These are phyloP conservation scores for Vaccinium corymbosum DNA, from an alignment of 148 eudicot genomes.

Conservation along the genomic window DNA sequence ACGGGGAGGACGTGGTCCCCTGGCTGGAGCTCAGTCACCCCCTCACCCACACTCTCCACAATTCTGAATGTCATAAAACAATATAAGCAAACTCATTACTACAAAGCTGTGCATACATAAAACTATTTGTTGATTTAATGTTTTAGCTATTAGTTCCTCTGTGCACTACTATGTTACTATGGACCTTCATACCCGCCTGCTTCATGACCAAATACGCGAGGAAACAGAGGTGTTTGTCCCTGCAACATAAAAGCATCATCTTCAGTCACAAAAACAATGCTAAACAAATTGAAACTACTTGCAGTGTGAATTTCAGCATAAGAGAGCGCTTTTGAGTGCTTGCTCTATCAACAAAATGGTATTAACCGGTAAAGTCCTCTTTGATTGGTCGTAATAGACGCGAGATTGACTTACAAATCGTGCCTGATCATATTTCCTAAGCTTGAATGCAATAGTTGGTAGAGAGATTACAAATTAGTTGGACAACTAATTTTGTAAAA, in stretches of 20 bases:
- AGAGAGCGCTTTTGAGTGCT: neutral
- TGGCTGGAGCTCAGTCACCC: conserved; percentile 33
- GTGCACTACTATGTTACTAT: too few relatives aligned
- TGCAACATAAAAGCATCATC: conserved; percentile 7
- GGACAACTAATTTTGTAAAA: too few relatives aligned
- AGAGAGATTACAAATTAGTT: too few relatives aligned
- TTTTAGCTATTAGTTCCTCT: too few relatives aligned
- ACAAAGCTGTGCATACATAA: neutral
- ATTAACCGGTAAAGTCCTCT: too few relatives aligned
- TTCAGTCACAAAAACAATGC: neutral
- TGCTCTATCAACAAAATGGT: neutral
- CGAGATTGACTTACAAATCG: neutral
- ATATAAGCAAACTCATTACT: neutral
- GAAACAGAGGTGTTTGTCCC: conserved; percentile 46
- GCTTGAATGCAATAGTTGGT: neutral
- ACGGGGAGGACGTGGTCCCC: conserved; percentile 43
- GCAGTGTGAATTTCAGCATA: neutral
- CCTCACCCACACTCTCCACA: conserved; percentile 43
- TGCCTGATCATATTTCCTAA: neutral
- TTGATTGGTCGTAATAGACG: neutral
- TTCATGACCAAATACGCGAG: conserved; percentile 45
- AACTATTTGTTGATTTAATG: neutral
- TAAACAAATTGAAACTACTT: neutral
- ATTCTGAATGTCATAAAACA: conserved; percentile 17
- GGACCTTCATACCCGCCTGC: conserved; percentile 37